Percentiles rank a stretch among this genome's conserved stretches.
phyloP scores from a whole-genome alignment of 768 basidiomycete species.

The Bullera alba region DNA sequence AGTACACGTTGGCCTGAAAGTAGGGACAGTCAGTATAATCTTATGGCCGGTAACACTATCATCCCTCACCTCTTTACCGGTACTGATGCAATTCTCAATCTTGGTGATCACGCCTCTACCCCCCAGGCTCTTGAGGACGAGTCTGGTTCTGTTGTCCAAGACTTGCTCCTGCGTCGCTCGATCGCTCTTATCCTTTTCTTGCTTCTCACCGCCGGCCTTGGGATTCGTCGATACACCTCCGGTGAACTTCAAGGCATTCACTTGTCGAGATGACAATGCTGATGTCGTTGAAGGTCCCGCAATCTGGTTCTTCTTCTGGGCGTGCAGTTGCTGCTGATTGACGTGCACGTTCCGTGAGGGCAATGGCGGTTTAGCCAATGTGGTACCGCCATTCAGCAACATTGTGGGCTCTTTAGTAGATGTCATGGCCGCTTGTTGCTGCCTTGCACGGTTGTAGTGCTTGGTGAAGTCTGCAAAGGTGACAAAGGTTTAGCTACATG shows the following conservation, averaged over 20 bases:
- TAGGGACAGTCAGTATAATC: neutral
- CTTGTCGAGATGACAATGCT: neutral
- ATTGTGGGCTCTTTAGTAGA: neutral
- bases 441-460: slow-evolving; percentile 88
- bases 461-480: slow-evolving; percentile 81
- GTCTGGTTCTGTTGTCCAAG: slow-evolving; percentile 85
- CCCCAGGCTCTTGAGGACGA: slow-evolving; percentile 95
- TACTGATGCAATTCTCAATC: slow-evolving; percentile 92
- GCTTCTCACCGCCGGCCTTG: slow-evolving; percentile 81
- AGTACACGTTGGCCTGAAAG: slow-evolving; percentile 91
- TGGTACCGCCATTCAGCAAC: slow-evolving; percentile 1
- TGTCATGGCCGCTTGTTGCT: slow-evolving; percentile 63
- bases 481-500: too few species aligned
- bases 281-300: slow-evolving; percentile 7
- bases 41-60: slow-evolving; percentile 15
- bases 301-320: neutral
- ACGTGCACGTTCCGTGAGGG: slow-evolving; percentile 48
- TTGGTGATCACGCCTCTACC: slow-evolving; percentile 78
- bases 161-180: slow-evolving; percentile 96
- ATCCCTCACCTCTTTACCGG: slow-evolving; percentile 95
- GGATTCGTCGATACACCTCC: slow-evolving; percentile 68
- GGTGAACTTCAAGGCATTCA: too few species aligned
- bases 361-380: slow-evolving; percentile 57
- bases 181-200: slow-evolving; percentile 95
- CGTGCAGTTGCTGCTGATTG: slow-evolving; percentile 15